Evolutionary conservation across 257 asterid species (phyloP), one percentile per base, ranked within the genome.

Genomic region (Plantago major): DNA sequence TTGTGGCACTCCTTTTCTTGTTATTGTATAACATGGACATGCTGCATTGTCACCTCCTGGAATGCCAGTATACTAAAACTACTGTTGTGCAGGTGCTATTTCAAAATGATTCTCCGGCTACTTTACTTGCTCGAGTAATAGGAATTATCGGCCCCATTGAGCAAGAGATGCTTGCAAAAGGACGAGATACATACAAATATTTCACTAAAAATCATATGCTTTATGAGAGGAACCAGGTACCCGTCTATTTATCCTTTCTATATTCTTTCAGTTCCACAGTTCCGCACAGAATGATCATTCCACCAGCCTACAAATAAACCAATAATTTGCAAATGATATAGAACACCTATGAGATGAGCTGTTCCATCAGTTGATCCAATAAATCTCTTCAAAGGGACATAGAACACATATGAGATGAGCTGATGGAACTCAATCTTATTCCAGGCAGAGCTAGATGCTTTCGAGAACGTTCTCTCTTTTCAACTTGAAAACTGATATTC

Each of bases 71-170:
- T 46, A 50, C 5, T 51, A 9, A 42, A 30, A 9, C 13, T 63
- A 22, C 55, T 62, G 45, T 68, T 61, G 44, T 76, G 68, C 77
- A 92, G 99, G 99, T 92, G 49, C 94, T 92, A 65, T 92, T 92
- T 76, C 99, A 86, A 82, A 92, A 92, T 66, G 99, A 92, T 75
- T 92, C 99, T 64, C 95, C 96, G n/a, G 96, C 97, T 50, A 86
- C 99, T 53, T 78, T 92, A 75, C 97, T 92, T 68, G 99, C 97
- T 72, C 88, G 99, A 15, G 97, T 92, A 54, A 81, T 89, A 47
- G 97, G 97, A 70, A 89, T 92, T 58, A 74, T 86, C 54, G 88
- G 93, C 72, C 76, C 86, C 22, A 77, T 92, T 64, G 95, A 89
- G 71, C 93, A 83, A 72, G 93, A 74, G 58, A 70, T 91, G 93